A percentile compares a stretch with the other conserved stretches of the same genome.
phyloP scores from a whole-genome alignment of 768 basidiomycete species.

The Rhizopogon vinicolor region DNA sequence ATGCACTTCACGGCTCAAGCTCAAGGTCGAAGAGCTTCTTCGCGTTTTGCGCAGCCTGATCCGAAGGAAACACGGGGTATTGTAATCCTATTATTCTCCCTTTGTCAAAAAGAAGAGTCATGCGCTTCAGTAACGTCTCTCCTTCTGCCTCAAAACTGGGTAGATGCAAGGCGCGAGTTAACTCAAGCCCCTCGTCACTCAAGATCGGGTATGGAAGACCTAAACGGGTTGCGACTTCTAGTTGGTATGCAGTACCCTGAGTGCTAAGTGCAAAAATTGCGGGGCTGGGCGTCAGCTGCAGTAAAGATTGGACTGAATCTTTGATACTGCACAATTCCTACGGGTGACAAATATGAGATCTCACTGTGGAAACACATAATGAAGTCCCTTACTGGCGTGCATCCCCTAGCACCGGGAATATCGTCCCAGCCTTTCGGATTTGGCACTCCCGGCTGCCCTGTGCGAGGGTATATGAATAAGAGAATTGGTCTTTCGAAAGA shows the following conservation, averaged over 20 bases:
- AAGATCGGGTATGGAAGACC: conserved; percentile 15
- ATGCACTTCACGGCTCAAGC: not conserved
- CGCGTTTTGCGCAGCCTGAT: conserved; percentile 10
- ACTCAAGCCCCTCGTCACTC: conserved; percentile 9
- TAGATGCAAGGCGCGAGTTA: conserved; percentile 10
- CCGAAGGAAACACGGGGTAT: conserved; percentile 18
- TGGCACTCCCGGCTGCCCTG: conserved; percentile 10
- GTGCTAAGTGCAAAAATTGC: conserved; percentile 18
- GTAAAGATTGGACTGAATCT: conserved; percentile 7
- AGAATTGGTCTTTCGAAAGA: conserved; percentile 15
- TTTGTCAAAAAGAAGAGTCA: conserved; percentile 12
- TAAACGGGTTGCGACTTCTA: conserved; percentile 12
- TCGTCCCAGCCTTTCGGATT: conserved; percentile 16
- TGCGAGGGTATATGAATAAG: conserved; percentile 19
- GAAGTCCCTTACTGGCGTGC: conserved; percentile 14
- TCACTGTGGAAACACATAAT: not conserved
- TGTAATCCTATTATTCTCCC: conserved; percentile 10
- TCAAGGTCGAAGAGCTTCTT: not conserved
- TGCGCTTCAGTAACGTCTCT: conserved; percentile 14
- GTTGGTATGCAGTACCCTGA: conserved; percentile 13
- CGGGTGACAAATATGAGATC: not conserved
- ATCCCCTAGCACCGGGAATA: conserved; percentile 19
- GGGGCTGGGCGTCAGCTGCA: not conserved
- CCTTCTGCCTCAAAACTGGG: conserved; percentile 17
- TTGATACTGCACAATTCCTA: conserved; percentile 17